A percentile compares a stretch with the other conserved stretches of the same genome.
These are phyloP conservation scores for Quercus glauca DNA, from an alignment of 306 rosid genomes.

Conservation along the genomic window DNA sequence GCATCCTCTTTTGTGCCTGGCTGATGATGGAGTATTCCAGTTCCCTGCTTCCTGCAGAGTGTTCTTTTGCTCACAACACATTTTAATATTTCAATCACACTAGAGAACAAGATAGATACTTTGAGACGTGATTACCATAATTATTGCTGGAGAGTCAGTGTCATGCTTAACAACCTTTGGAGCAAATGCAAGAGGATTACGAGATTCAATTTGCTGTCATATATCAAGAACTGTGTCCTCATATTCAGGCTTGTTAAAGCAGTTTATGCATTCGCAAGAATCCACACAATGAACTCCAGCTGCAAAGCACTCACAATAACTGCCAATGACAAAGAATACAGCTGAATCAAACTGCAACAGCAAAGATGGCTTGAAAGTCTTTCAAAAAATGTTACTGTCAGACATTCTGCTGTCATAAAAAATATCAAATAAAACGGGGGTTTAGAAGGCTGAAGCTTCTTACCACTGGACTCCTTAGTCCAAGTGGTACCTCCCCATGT, in stretches of 20 bases:
- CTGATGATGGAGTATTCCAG: constrained; percentile 6
- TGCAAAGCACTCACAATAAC: constrained; percentile 39
- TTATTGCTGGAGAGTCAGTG: constrained; percentile 10
- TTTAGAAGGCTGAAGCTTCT: neutral
- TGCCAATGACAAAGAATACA: constrained; percentile 26
- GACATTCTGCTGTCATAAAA: neutral
- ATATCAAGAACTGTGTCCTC: constrained; percentile 10
- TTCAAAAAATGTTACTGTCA: neutral
- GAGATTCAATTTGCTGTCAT: constrained; percentile 14
- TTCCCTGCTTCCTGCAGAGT: constrained; percentile 20
- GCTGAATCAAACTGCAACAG: constrained; percentile 3
- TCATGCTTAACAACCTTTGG: constrained; percentile 17
- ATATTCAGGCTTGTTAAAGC: constrained; percentile 20
- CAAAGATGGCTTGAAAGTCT: neutral
- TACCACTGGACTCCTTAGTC: neutral
- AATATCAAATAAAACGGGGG: neutral
- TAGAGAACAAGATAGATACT: neutral
- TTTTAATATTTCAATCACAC: neutral
- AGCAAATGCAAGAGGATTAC: constrained; percentile 36
- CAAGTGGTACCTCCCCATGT: too few relatives aligned
- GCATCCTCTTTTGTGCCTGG: constrained; percentile 44
- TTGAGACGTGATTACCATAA: constrained; percentile 14
- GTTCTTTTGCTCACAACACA: constrained; percentile 9
- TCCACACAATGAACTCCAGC: constrained; percentile 20
- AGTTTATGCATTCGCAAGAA: constrained; percentile 25